Percentiles rank a stretch among this genome's conserved stretches.
Evolutionary conservation across 2,329 filamentous ascomycete genomes (phyloP).

Genomic region (Fusarium sulawesiense): DNA sequence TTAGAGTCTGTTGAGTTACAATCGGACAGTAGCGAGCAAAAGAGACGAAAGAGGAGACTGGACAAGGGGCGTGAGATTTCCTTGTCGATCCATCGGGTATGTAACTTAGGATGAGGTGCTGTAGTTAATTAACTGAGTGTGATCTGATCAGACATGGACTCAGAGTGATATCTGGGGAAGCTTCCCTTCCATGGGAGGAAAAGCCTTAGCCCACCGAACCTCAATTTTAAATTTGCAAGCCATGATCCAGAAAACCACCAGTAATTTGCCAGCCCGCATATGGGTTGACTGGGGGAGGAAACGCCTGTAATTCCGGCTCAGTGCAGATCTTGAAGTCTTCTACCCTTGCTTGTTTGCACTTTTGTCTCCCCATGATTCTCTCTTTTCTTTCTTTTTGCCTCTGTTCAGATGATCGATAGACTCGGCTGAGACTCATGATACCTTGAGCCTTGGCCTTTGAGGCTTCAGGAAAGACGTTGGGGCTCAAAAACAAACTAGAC

Average conservation of each 20-base stretch:
- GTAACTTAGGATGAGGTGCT: conserved; percentile 12
- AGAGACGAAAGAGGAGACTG: conserved; percentile 10
- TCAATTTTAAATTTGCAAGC: conserved; percentile 50
- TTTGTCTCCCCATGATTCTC: conserved; percentile 4
- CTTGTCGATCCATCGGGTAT: conserved; percentile 38
- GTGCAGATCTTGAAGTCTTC: conserved; percentile 36
- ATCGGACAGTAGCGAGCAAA: conserved; percentile 25
- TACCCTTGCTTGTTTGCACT: neutral
- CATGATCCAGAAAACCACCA: conserved; percentile 43
- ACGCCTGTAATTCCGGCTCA: conserved; percentile 41
- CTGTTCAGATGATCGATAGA: conserved; percentile 11
- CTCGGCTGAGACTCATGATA: conserved; percentile 19
- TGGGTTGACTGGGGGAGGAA: conserved; percentile 34
- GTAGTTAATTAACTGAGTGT: neutral
- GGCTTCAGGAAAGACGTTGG: conserved; percentile 23
- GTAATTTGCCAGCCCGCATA: conserved; percentile 45
- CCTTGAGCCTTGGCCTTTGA: neutral
- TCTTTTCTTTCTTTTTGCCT: neutral
- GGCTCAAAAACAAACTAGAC: conserved; percentile 14
- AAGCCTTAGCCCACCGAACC: conserved; percentile 36
- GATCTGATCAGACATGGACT: neutral
- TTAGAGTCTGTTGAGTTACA: conserved; percentile 17
- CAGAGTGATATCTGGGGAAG: conserved; percentile 43
- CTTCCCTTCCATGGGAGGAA: neutral
- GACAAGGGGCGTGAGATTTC: conserved; percentile 15